A percentile compares a stretch with the other conserved stretches of the same genome.
phyloP scores from a whole-genome alignment of 495 filamentous ascomycete species.

The Lophiotrema nucula region DNA sequence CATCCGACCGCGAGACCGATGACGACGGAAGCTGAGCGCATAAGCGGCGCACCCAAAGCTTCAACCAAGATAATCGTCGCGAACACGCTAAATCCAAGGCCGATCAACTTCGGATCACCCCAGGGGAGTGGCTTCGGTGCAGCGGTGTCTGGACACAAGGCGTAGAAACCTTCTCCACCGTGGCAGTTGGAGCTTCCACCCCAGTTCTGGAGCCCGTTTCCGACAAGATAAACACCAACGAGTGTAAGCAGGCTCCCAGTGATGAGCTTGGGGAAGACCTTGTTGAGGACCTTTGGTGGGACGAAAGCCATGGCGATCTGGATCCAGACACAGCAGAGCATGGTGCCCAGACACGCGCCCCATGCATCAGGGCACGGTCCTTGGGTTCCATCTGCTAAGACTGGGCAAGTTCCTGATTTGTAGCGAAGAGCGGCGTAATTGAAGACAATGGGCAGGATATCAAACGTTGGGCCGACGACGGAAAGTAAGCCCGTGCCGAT shows the following conservation, averaged over 20 bases:
- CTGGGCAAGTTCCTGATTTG: slow-evolving; percentile 37
- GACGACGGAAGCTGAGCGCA: slow-evolving; percentile 45
- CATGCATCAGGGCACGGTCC: slow-evolving; percentile 44
- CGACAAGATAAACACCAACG: slow-evolving; percentile 42
- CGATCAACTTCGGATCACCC: slow-evolving; percentile 34
- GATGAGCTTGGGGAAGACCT: slow-evolving; percentile 45
- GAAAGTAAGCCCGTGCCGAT: slow-evolving; percentile 44
- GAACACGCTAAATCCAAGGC: slow-evolving; percentile 45
- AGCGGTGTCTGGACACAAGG: slow-evolving; percentile 37
- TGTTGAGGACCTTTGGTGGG: slow-evolving; percentile 41
- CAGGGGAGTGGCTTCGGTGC: slow-evolving; percentile 33
- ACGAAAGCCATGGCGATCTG: slow-evolving; percentile 44
- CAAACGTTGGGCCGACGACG: slow-evolving; percentile 46
- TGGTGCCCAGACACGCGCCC: slow-evolving; percentile 41
- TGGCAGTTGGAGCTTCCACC: slow-evolving; percentile 43
- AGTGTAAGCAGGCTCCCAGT: slow-evolving; percentile 43
- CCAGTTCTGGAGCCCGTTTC: slow-evolving; percentile 44
- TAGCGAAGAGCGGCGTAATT: slow-evolving; percentile 43
- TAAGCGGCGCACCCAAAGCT: slow-evolving; percentile 42
- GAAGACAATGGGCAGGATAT: slow-evolving; percentile 43
- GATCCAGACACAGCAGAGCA: slow-evolving; percentile 45
- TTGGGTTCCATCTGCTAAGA: slow-evolving; percentile 32
- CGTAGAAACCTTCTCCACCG: slow-evolving; percentile 36
- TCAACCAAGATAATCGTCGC: slow-evolving; percentile 43
- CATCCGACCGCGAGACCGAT: slow-evolving; percentile 42